These are phyloP conservation scores for Capsicum chinense DNA, from an alignment of 257 asterid species.

Conservation along the genomic window DNA sequence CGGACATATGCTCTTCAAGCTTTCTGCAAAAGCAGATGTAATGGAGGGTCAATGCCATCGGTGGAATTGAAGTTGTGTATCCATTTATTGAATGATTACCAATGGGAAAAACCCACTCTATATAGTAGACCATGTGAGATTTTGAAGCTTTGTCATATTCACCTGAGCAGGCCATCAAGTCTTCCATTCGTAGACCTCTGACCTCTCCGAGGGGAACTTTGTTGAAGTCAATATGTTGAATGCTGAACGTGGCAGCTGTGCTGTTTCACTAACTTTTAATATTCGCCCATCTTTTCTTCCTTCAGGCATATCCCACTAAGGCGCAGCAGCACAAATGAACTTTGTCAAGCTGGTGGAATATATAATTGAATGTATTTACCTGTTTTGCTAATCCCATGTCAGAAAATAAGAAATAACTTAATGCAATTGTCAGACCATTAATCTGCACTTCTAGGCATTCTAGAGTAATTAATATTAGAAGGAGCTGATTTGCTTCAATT, in stretches of 20 bases:
- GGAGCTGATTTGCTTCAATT: neutral
- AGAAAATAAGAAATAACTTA: neutral
- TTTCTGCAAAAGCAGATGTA: no score
- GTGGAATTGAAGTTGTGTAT: no score
- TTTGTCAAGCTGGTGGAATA: neutral
- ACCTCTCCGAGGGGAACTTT: conserved; percentile 48
- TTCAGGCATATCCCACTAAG: conserved; percentile 66
- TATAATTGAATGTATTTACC: neutral
- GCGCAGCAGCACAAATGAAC: conserved; percentile 63
- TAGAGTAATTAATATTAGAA: conserved; percentile 6
- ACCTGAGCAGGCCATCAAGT: no score
- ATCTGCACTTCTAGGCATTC: neutral
- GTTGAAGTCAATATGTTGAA: conserved; percentile 58
- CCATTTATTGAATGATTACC: no score
- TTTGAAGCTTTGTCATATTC: no score
- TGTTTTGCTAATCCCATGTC: neutral
- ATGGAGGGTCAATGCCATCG: no score
- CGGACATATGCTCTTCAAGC: no score
- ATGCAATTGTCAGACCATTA: neutral
- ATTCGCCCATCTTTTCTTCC: conserved; percentile 76
- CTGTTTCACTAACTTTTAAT: conserved; percentile 67
- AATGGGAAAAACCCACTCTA: no score
- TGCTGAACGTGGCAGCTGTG: conserved; percentile 58
- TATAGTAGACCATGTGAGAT: no score
- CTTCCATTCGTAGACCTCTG: conserved; percentile 56